Conservation (phyloP, 176 grass and related monocot species). For the Dactylis glomerata region DNA sequence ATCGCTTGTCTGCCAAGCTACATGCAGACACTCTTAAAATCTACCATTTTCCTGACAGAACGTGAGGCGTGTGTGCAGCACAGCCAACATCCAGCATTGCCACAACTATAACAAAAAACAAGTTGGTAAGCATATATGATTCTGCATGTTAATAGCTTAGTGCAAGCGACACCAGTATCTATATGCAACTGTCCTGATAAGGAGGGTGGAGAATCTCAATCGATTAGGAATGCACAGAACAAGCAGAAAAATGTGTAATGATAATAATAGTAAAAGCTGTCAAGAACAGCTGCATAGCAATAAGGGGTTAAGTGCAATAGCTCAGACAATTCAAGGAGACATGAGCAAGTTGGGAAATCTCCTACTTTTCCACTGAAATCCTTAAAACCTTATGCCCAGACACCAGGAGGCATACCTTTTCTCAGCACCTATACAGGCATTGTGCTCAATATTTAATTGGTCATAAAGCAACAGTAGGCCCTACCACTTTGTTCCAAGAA, state of each 20-base stretch:
- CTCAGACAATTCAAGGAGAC: slow-evolving; percentile 10
- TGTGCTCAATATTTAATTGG: slow-evolving; percentile 29
- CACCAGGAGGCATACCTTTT: slow-evolving; percentile 12
- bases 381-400: neutral
- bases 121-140: slow-evolving; percentile 6
- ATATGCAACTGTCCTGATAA: slow-evolving; percentile 4
- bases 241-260: neutral
- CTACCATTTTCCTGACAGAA: too few relatives aligned
- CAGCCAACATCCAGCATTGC: neutral
- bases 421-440: neutral
- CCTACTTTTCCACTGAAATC: slow-evolving; percentile 4
- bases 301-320: neutral
- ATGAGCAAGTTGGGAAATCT: slow-evolving; percentile 36
- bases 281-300: neutral
- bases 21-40: neutral
- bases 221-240: neutral
- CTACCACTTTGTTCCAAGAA: slow-evolving; percentile 6
- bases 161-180: neutral
- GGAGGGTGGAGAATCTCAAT: neutral
- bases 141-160: neutral
- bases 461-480: neutral
- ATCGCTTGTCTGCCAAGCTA: neutral
- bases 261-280: neutral
- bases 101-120: neutral
- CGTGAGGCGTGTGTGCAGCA: too few relatives aligned